Conservation (phyloP, 257 asterid genomes). For the Solanum chiquidenum region DNA sequence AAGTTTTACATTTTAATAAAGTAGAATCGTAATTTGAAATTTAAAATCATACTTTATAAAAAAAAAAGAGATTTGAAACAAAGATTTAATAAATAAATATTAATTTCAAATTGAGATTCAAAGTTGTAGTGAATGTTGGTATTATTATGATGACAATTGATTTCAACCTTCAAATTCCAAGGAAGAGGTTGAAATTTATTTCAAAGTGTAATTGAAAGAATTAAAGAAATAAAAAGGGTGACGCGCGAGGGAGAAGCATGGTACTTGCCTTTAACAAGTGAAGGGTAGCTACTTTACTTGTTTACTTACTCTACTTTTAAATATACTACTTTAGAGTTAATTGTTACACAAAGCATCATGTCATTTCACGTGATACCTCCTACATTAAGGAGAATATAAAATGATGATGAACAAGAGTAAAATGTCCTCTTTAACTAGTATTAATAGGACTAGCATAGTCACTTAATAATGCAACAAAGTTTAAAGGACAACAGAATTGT, state of each 20-base stretch:
- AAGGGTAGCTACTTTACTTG: not conserved
- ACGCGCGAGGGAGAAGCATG: not conserved
- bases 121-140: no score
- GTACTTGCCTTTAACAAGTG: not conserved
- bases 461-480: not conserved
- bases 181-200: not conserved
- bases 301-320: not conserved
- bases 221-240: not conserved
- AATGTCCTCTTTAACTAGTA: not conserved
- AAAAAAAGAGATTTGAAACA: no score
- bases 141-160: not conserved
- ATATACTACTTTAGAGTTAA: not conserved
- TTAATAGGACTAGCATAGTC: not conserved
- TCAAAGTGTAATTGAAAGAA: not conserved
- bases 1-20: no score
- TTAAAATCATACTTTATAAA: no score
- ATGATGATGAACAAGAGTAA: not conserved
- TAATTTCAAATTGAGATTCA: not conserved
- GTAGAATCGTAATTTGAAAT: no score
- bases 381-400: not conserved
- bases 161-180: not conserved
- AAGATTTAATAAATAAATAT: no score
- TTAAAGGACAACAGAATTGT: not conserved
- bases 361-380: not conserved
- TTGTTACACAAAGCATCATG: not conserved